Evolutionary conservation across 2,329 filamentous ascomycete species (phyloP).

Genomic region (Ophidiomyces ophidiicola): DNA sequence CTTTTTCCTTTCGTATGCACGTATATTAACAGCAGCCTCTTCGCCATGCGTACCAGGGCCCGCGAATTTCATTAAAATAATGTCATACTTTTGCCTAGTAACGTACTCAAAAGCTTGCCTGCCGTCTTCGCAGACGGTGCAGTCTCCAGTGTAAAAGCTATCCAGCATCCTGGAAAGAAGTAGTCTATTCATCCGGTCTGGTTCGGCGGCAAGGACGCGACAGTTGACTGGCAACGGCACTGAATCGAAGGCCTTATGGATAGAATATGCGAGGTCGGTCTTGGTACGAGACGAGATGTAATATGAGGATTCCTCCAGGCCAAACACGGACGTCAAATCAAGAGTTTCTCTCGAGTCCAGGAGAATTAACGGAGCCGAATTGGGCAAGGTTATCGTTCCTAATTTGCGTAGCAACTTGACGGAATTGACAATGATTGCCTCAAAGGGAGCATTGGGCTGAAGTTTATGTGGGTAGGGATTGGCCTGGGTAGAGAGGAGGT

Average conservation of each 20-base stretch:
- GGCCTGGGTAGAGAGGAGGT: neutral
- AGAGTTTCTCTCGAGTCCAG: neutral
- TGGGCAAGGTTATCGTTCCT: neutral
- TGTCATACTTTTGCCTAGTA: neutral
- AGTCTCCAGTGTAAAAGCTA: neutral
- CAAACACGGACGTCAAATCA: conserved; percentile 1
- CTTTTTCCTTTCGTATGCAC: neutral
- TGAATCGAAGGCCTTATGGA: neutral
- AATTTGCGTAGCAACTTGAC: neutral
- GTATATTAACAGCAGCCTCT: conserved; percentile 1
- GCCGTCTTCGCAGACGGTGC: conserved; percentile 1
- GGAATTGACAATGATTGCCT: conserved; percentile 5
- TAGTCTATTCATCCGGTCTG: conserved; percentile 1
- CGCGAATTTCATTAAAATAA: neutral
- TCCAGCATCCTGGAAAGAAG: neutral
- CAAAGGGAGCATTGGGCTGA: neutral
- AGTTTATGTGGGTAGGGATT: neutral
- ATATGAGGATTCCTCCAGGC: neutral
- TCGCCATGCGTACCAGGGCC: neutral
- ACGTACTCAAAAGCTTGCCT: neutral
- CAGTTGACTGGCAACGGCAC: conserved; percentile 1
- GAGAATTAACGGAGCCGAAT: neutral
- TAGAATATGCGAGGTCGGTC: neutral
- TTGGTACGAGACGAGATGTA: conserved; percentile 1
- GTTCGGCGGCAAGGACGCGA: conserved; percentile 5